These are phyloP conservation scores for Fomitopsis pulvina DNA, from an alignment of 768 basidiomycete genomes.

Conservation along the genomic window DNA sequence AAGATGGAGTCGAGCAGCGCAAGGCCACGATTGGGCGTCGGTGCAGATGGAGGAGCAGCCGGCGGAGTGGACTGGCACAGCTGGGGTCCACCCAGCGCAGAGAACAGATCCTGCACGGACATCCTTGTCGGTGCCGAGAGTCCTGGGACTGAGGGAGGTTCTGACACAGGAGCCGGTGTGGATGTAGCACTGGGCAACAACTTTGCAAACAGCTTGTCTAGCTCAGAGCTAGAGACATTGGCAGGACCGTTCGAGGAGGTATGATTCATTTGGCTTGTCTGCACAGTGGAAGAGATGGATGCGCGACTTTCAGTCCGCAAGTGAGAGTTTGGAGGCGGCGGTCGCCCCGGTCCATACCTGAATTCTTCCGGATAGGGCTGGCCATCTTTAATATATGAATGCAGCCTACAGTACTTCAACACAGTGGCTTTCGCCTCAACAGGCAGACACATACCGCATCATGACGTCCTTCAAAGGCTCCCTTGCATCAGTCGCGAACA, in stretches of 20 bases:
- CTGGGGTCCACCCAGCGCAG: conserved; percentile 13
- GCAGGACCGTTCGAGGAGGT: neutral
- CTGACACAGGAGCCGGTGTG: conserved; percentile 11
- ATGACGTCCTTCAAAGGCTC: conserved; percentile 71
- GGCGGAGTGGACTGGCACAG: neutral
- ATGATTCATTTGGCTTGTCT: neutral
- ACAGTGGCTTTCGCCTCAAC: neutral
- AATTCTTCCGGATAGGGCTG: conserved; percentile 66
- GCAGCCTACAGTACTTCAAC: conserved; percentile 51
- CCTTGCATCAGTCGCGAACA: conserved; percentile 58
- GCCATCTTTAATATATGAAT: conserved; percentile 60
- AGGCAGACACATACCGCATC: conserved; percentile 40
- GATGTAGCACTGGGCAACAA: conserved; percentile 22
- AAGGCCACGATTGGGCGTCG: conserved; percentile 39
- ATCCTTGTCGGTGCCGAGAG: conserved; percentile 22
- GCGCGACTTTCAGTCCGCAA: conserved; percentile 12
- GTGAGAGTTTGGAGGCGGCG: conserved; percentile 50
- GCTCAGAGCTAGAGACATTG: conserved; percentile 24
- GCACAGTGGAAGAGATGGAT: neutral
- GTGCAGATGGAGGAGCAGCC: conserved; percentile 16
- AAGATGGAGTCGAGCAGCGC: conserved; percentile 65
- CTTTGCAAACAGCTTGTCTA: conserved; percentile 40
- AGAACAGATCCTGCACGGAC: conserved; percentile 44
- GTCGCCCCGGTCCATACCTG: conserved; percentile 60
- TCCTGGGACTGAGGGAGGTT: neutral